Evolutionary conservation across 2,329 filamentous ascomycete genomes (phyloP).

Genomic region (Dothistroma pini): DNA sequence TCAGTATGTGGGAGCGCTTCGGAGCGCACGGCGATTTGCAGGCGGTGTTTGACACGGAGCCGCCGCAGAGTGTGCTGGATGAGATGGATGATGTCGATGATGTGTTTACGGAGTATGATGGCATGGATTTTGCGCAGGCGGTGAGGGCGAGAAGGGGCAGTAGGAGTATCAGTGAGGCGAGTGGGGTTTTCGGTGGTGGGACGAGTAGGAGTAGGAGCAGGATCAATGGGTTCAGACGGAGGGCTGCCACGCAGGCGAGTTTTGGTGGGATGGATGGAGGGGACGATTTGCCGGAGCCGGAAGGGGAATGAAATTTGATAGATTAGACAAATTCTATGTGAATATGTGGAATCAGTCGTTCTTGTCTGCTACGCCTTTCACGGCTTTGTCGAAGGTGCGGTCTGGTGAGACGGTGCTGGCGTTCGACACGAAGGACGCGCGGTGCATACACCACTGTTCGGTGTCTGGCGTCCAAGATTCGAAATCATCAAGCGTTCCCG

Average conservation of each 20-base stretch:
- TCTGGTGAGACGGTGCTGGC: neutral
- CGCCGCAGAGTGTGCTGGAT: conserved; percentile 54
- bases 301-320: neutral
- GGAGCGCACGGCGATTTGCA: conserved; percentile 69
- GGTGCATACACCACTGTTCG: conserved; percentile 26
- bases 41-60: conserved; percentile 68
- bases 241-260: neutral
- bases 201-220: conserved; percentile 17
- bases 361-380: neutral
- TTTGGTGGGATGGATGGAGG: neutral
- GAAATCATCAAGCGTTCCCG: conserved; percentile 26
- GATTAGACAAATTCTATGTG: neutral
- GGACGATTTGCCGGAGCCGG: neutral
- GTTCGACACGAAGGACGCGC: conserved; percentile 18
- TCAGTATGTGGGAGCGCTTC: conserved; percentile 63
- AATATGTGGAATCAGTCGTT: neutral
- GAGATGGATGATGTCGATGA: conserved; percentile 50
- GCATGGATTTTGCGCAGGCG: conserved; percentile 26
- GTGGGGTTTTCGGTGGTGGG: conserved; percentile 19
- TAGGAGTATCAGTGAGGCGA: conserved; percentile 21
- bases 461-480: conserved; percentile 24
- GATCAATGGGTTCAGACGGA: conserved; percentile 18
- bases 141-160: conserved; percentile 29
- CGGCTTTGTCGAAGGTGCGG: neutral
- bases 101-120: conserved; percentile 41